These are phyloP conservation scores for Sphaerulina vaccinii DNA, from an alignment of 2,329 filamentous ascomycete genomes.

Conservation along the genomic window DNA sequence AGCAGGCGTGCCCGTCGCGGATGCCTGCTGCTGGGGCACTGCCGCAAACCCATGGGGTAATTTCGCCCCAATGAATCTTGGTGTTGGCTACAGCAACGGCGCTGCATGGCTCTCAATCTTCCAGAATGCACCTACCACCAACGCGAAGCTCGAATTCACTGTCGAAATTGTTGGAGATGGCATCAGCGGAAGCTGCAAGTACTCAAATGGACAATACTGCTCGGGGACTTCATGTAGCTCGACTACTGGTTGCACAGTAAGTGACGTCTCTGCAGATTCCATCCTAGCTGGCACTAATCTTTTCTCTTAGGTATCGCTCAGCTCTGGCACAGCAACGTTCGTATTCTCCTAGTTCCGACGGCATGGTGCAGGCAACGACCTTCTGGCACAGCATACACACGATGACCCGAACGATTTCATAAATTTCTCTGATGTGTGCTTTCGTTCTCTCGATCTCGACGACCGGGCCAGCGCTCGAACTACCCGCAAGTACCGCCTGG, in stretches of 20 bases:
- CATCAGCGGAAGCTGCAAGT: slow-evolving; percentile 61
- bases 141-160: slow-evolving; percentile 70
- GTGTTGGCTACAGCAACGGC: slow-evolving; percentile 70
- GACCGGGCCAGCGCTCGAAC: slow-evolving; percentile 26
- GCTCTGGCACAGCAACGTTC: slow-evolving; percentile 52
- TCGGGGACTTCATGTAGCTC: slow-evolving; percentile 49
- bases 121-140: slow-evolving; percentile 75
- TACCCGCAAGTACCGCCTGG: slow-evolving; percentile 14
- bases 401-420: slow-evolving; percentile 19
- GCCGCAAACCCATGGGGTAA: slow-evolving; percentile 66
- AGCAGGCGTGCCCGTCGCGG: slow-evolving; percentile 61
- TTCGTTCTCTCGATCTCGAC: slow-evolving; percentile 19
- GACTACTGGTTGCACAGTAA: slow-evolving; percentile 75
- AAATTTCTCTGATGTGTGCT: slow-evolving; percentile 14
- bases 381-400: slow-evolving; percentile 14
- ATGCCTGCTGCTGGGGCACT: slow-evolving; percentile 76
- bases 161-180: slow-evolving; percentile 71
- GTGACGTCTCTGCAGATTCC: slow-evolving; percentile 41
- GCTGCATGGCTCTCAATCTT: slow-evolving; percentile 79
- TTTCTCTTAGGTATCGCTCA: slow-evolving; percentile 46
- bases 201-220: slow-evolving; percentile 63
- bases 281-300: slow-evolving; percentile 18
- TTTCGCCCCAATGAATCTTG: slow-evolving; percentile 83
- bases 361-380: slow-evolving; percentile 14
- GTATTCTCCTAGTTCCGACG: slow-evolving; percentile 39